Conservation (phyloP, 2,329 filamentous ascomycete species). For the Arthroderma sp. region DNA sequence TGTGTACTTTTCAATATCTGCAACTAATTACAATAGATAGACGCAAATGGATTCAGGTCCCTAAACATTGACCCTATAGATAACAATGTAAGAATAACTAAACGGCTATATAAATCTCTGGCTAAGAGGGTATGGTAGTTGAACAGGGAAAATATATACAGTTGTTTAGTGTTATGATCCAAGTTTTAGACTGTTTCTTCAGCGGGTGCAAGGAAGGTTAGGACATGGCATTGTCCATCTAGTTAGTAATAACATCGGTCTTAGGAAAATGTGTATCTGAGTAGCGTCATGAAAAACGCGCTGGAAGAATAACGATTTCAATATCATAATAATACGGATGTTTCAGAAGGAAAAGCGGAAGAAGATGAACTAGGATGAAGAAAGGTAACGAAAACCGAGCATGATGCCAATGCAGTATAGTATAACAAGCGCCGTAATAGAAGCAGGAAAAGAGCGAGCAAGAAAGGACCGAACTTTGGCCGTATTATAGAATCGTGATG, state of each 20-base stretch:
- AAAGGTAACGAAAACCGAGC: neutral
- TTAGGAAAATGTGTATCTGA: neutral
- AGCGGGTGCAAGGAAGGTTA: neutral
- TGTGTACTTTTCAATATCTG: neutral
- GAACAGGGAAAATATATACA: neutral
- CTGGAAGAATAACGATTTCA: neutral
- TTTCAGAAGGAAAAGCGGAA: neutral
- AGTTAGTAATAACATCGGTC: neutral
- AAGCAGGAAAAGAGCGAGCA: neutral
- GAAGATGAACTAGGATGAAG: neutral
- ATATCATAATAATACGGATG: constrained; percentile 5
- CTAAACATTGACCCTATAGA: neutral
- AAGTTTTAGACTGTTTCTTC: constrained; percentile 1
- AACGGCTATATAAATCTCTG: neutral
- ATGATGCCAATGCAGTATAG: constrained; percentile 1
- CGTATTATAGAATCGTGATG: neutral
- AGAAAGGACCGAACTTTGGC: neutral
- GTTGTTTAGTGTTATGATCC: neutral
- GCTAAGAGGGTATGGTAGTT: neutral
- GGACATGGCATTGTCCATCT: neutral
- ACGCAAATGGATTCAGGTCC: neutral
- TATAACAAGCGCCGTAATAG: neutral
- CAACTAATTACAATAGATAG: neutral
- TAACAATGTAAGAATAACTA: neutral
- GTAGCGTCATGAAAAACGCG: neutral